Evolutionary conservation across 345 rosid species (phyloP).

Genomic region (Populus davidiana): DNA sequence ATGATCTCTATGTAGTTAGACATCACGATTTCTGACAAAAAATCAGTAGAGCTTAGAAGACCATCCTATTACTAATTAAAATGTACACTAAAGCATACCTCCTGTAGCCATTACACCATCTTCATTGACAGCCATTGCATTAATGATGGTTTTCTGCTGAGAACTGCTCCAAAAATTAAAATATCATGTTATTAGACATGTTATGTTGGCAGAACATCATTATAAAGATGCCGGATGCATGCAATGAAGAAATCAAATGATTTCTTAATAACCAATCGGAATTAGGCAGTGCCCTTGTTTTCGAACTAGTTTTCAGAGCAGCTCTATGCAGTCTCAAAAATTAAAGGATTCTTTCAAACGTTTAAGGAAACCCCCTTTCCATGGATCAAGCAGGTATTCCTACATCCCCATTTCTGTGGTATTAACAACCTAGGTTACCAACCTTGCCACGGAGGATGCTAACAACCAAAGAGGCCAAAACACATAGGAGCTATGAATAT

Average conservation of each 20-base stretch:
- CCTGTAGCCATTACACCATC: constrained; percentile 98
- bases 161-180: constrained; percentile 50
- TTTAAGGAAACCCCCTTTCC: background rate
- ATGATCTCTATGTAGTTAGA: background rate
- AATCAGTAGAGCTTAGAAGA: background rate
- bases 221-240: background rate
- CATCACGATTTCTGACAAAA: background rate
- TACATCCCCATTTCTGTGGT: background rate
- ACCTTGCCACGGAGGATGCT: background rate
- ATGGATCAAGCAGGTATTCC: background rate
- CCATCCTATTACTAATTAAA: background rate
- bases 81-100: constrained; percentile 42
- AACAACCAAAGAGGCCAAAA: background rate
- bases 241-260: no score
- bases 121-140: constrained; percentile 90
- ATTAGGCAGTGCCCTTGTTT: background rate
- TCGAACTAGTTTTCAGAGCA: background rate
- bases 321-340: background rate
- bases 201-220: background rate
- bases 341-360: background rate
- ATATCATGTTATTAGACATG: background rate
- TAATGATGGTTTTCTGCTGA: constrained; percentile 95
- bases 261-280: background rate
- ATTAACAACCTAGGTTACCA: background rate
- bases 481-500: background rate